Base-by-base conservation (phyloP, 2,329 filamentous ascomycete species). In the Diplodia mutila region DNA sequence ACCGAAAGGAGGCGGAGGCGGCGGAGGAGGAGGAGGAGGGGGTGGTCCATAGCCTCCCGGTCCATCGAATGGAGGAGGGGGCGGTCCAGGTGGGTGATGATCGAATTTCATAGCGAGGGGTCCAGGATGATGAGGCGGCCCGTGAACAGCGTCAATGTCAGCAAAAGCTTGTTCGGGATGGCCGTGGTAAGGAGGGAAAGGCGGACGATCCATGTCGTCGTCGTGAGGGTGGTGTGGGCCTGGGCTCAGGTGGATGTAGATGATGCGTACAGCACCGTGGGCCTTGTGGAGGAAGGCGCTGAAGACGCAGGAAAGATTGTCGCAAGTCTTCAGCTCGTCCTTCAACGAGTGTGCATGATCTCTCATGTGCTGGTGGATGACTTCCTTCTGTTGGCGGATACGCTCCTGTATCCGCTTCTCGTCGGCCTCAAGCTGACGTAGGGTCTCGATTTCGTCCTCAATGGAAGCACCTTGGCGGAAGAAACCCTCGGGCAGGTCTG, bases 241-340 rank as follows among this genome's bases (percentile, higher is more conserved):
- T n/a, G 73, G 71, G 25, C 73, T 71, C 61, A 78, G 72, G 18
- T 70, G 72, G 34, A 78, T 65, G 66, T 73, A 76, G 23, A 76
- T 69, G 25, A 77, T 66, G 48, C 69, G 72, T 72, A 75, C 77
- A 54, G 75, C 76, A 59, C 75, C 73, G 67, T 78, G 74, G 23
- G 77, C 77, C 70, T 77, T 77, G 57, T 75, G 67, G n/a, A 73
- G 73, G 52, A 80, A 73, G 23, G 79, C 76, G 68, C 80, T 78
- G 59, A 82, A 69, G 54, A 81, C 75, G 69, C 82, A 84, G 23
- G 76, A 72, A 61, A 84, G 70, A 67, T 77, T 78, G 68, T 82
- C 77, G 69, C 82, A 84, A 55, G 81, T 72, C 67, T 76, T 72
- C 14, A 83, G 70, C 21, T 82, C 77, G 46, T 81, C 74, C 21